Evolutionary conservation across 2,329 filamentous ascomycete species (phyloP).

Genomic region (Plenodomus biglobosus): DNA sequence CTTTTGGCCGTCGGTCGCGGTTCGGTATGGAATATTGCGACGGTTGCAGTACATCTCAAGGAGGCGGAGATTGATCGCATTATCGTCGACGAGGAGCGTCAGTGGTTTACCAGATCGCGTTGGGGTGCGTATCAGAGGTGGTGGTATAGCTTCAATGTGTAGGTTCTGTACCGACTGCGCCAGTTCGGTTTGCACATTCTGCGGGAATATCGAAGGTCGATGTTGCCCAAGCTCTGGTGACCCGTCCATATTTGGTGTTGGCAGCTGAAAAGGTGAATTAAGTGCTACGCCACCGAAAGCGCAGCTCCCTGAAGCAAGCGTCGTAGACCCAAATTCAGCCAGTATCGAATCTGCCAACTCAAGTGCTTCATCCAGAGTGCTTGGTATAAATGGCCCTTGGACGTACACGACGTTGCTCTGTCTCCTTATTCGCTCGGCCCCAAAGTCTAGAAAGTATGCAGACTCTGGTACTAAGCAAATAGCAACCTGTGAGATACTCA

Average conservation of each 20-base stretch:
- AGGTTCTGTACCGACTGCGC: slow-evolving; percentile 13
- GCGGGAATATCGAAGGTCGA: slow-evolving; percentile 8
- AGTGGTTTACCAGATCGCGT: slow-evolving; percentile 15
- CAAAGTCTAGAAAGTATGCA: slow-evolving; percentile 19
- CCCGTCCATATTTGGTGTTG: neutral
- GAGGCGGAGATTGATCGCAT: slow-evolving; percentile 50
- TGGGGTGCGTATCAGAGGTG: neutral
- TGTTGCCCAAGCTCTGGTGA: neutral
- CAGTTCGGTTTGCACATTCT: slow-evolving; percentile 10
- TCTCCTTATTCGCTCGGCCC: slow-evolving; percentile 10
- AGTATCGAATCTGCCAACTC: slow-evolving; percentile 15
- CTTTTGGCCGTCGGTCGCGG: slow-evolving; percentile 46
- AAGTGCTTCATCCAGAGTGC: slow-evolving; percentile 17
- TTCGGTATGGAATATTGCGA: slow-evolving; percentile 41
- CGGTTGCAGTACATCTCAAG: slow-evolving; percentile 53
- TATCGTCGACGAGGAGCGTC: slow-evolving; percentile 51
- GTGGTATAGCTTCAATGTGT: slow-evolving; percentile 2
- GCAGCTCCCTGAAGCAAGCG: neutral
- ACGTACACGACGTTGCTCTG: slow-evolving; percentile 28
- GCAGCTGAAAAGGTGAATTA: neutral
- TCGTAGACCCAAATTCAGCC: slow-evolving; percentile 5
- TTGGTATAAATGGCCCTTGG: slow-evolving; percentile 31
- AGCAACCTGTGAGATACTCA: slow-evolving; percentile 21
- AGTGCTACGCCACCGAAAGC: slow-evolving; percentile 1
- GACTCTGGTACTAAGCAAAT: slow-evolving; percentile 36